Conservation (phyloP, 345 rosid species). For the Salix purpurea region DNA sequence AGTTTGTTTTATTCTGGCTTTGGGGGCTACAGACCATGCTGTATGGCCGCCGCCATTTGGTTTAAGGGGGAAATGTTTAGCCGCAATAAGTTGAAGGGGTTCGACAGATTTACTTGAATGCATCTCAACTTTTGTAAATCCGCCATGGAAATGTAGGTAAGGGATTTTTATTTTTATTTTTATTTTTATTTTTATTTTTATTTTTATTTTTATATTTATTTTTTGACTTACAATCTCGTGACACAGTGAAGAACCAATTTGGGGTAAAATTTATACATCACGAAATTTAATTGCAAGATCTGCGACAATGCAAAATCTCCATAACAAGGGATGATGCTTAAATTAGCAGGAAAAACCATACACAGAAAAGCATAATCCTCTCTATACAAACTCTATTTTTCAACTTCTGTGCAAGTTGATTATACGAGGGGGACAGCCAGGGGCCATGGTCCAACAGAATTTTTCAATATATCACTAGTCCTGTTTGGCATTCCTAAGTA, state of each 20-base stretch:
- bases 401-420: slow-evolving; percentile 30
- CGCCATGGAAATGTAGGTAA: not conserved
- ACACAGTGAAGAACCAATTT: slow-evolving; percentile 2
- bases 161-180: too few relatives aligned
- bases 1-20: too few relatives aligned
- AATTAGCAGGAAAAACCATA: not conserved
- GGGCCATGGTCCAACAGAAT: not conserved
- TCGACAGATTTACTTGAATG: too few relatives aligned
- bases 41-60: too few relatives aligned
- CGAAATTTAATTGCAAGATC: not conserved
- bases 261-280: slow-evolving; percentile 12
- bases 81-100: too few relatives aligned
- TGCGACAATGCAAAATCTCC: slow-evolving; percentile 19
- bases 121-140: too few relatives aligned
- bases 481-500: not conserved
- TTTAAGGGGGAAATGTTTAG: too few relatives aligned
- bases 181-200: too few relatives aligned
- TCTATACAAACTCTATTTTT: slow-evolving; percentile 22
- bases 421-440: slow-evolving; percentile 6
- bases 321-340: not conserved
- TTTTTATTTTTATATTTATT: too few relatives aligned
- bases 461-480: not conserved
- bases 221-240: too few relatives aligned
- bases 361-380: not conserved
- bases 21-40: too few relatives aligned